phyloP scores from a whole-genome alignment of 164 flowering plant species.

The Vitis rupestris region DNA sequence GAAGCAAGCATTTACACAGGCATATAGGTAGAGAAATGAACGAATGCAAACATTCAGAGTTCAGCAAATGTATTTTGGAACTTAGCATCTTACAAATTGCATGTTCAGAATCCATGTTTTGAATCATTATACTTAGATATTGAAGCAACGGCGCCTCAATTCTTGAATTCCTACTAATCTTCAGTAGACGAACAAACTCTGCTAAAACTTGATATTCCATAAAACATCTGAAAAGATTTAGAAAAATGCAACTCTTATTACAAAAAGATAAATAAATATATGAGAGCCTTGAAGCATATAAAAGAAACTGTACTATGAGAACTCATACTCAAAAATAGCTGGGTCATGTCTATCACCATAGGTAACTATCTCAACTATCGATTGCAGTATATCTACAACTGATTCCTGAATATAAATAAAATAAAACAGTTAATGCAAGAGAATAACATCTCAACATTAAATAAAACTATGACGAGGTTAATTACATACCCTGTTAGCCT shows the following conservation, averaged over 20 bases:
- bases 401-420: slow-evolving; percentile 38
- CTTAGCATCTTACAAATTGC: slow-evolving; percentile 56
- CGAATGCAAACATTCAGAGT: neutral
- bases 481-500: slow-evolving; percentile 37
- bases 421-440: neutral
- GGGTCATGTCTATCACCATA: slow-evolving; percentile 65
- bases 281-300: neutral
- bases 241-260: neutral
- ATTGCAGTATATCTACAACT: slow-evolving; percentile 53
- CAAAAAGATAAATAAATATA: neutral
- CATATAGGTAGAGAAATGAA: neutral
- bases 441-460: neutral
- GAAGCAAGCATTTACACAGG: neutral
- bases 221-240: slow-evolving; percentile 45
- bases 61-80: slow-evolving; percentile 3
- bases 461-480: neutral
- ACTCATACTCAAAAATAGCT: slow-evolving; percentile 60
- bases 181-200: slow-evolving; percentile 61
- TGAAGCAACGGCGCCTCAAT: slow-evolving; percentile 62
- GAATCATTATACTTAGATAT: slow-evolving; percentile 70
- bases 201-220: slow-evolving; percentile 71
- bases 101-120: slow-evolving; percentile 58
- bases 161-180: slow-evolving; percentile 45
- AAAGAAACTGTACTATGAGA: neutral
- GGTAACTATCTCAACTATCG: slow-evolving; percentile 65